These are phyloP conservation scores for Beta lomatogona DNA, from an alignment of 179 eudicot genomes.

Conservation along the genomic window DNA sequence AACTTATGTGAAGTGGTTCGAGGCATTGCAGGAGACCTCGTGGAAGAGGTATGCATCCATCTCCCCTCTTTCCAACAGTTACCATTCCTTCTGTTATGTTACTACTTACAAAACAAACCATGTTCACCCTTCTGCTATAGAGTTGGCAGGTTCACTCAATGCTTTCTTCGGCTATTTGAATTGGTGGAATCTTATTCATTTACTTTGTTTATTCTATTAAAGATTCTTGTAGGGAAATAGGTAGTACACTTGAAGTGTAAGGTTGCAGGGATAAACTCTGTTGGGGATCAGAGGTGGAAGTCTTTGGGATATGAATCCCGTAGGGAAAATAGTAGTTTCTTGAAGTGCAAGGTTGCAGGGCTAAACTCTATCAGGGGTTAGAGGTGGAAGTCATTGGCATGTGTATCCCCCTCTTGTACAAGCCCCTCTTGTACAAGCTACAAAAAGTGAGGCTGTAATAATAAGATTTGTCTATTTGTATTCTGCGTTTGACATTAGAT, in stretches of 20 bases:
- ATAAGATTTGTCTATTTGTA: too few relatives aligned
- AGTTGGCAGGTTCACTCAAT: neutral
- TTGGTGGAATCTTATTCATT: neutral
- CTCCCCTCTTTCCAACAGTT: neutral
- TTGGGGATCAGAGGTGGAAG: neutral
- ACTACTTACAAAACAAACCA: neutral
- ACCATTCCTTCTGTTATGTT: neutral
- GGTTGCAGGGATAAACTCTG: neutral
- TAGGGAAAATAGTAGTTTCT: too few relatives aligned
- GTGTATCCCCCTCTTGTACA: neutral
- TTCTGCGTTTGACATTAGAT: too few relatives aligned
- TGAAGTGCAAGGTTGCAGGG: neutral
- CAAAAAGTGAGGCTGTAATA: too few relatives aligned
- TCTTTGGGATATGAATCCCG: neutral
- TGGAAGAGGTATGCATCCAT: slow-evolving; percentile 68
- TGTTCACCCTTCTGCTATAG: neutral
- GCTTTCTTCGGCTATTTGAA: neutral
- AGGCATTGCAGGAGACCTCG: slow-evolving; percentile 95
- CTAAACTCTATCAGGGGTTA: neutral
- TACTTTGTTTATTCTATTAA: neutral
- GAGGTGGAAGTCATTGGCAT: neutral
- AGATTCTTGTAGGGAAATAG: neutral
- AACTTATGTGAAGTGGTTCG: slow-evolving; percentile 92
- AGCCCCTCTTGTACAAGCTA: neutral
- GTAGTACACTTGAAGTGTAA: neutral